Conservation (phyloP, 2,329 filamentous ascomycete species). For the Gliomastix tumulicola region DNA sequence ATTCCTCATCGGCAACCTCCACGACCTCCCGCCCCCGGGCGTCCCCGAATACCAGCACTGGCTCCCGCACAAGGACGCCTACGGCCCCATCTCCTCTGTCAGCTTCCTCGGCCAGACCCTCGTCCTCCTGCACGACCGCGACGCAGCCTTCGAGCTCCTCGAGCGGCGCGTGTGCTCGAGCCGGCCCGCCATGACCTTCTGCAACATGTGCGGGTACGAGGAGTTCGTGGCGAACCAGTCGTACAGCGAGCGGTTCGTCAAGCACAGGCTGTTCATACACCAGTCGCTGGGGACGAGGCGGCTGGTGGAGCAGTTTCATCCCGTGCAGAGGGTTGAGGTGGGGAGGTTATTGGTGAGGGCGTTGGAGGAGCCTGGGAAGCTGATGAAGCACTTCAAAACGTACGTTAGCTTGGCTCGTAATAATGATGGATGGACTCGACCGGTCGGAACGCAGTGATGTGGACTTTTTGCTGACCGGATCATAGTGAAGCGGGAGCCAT, state of each 20-base stretch:
- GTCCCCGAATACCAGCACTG: constrained; percentile 22
- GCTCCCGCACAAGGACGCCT: constrained; percentile 23
- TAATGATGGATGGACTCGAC: too few species aligned
- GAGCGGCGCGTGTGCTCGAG: constrained; percentile 12
- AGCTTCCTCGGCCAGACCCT: constrained; percentile 21
- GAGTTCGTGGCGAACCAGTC: too few species aligned
- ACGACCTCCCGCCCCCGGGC: constrained; percentile 29
- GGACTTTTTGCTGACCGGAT: too few species aligned
- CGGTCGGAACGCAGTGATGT: too few species aligned
- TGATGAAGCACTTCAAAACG: constrained; percentile 34
- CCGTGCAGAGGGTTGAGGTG: constrained; percentile 34
- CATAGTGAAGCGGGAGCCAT: constrained; percentile 3
- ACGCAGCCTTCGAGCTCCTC: constrained; percentile 26
- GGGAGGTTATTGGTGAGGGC: constrained; percentile 33
- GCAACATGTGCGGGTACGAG: too few species aligned
- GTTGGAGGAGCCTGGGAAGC: constrained; percentile 24
- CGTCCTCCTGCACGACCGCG: constrained; percentile 29
- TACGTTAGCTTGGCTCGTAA: too few species aligned
- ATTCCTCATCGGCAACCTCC: constrained; percentile 37
- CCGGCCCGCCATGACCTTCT: constrained; percentile 5
- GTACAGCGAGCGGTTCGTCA: too few species aligned
- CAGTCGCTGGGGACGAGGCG: too few species aligned
- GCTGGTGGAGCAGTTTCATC: too few species aligned
- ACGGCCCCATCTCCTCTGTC: constrained; percentile 17
- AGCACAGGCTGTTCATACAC: too few species aligned